Percentiles rank a stretch among this genome's conserved stretches.
Evolutionary conservation across 2,329 filamentous ascomycete genomes (phyloP).

Genomic region (Plectosphaerella cucumerina): DNA sequence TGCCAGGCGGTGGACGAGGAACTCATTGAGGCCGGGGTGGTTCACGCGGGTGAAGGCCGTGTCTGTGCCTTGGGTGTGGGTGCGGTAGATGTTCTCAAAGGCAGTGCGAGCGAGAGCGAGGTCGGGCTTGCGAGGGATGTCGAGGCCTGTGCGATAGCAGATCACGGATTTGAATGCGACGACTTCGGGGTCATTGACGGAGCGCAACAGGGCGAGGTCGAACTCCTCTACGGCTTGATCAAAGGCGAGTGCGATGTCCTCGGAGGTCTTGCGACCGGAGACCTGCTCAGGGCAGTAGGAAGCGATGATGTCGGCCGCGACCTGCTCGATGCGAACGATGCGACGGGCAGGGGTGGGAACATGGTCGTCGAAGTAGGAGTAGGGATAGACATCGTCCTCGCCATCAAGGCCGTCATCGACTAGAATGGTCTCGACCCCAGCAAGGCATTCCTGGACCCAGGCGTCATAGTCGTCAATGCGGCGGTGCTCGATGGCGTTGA

Average conservation of each 20-base stretch:
- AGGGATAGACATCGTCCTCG: slow-evolving; percentile 49
- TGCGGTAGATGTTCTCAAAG: slow-evolving; percentile 31
- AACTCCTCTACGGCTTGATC: slow-evolving; percentile 29
- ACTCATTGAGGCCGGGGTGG: slow-evolving; percentile 63
- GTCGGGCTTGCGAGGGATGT: slow-evolving; percentile 44
- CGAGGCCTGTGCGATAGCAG: slow-evolving; percentile 74
- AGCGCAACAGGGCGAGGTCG: slow-evolving; percentile 43
- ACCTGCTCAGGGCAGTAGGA: slow-evolving; percentile 31
- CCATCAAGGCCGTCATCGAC: slow-evolving; percentile 70
- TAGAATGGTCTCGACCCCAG: slow-evolving; percentile 68
- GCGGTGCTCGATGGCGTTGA: slow-evolving; percentile 35
- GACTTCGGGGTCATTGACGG: slow-evolving; percentile 62
- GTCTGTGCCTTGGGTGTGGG: slow-evolving; percentile 13
- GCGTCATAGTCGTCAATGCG: slow-evolving; percentile 43
- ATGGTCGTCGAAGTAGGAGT: slow-evolving; percentile 62
- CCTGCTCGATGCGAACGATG: slow-evolving; percentile 72
- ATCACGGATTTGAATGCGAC: slow-evolving; percentile 81
- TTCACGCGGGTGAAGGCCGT: slow-evolving; percentile 50
- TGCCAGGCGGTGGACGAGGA: slow-evolving; percentile 62
- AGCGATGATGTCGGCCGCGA: slow-evolving; percentile 61
- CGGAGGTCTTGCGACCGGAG: slow-evolving; percentile 3
- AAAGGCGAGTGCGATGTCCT: slow-evolving; percentile 23
- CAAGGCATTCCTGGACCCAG: slow-evolving; percentile 61
- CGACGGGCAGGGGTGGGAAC: slow-evolving; percentile 61
- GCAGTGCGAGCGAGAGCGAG: slow-evolving; percentile 34